Conservation (phyloP, 2,329 filamentous ascomycete genomes). For the Cucurbitaria berberidis region DNA sequence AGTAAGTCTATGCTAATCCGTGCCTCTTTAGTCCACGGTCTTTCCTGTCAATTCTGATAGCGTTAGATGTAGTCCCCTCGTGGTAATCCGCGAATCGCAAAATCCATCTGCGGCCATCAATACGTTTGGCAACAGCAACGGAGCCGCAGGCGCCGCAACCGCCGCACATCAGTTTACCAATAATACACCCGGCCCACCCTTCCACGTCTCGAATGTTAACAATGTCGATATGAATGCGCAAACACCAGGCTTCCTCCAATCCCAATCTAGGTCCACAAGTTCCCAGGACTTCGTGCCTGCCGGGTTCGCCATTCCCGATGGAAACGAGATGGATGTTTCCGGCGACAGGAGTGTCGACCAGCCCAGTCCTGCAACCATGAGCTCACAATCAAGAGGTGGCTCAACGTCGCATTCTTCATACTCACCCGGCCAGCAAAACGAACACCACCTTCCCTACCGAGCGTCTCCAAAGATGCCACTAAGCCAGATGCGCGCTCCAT, state of each 20-base stretch:
- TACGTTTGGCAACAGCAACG: constrained; percentile 30
- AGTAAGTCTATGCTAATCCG: constrained; percentile 24
- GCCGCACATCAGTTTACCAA: constrained; percentile 15
- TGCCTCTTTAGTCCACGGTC: constrained; percentile 13
- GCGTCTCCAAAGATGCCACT: constrained; percentile 29
- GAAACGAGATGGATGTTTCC: constrained; percentile 47
- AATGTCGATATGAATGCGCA: constrained; percentile 33
- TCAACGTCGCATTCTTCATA: constrained; percentile 47
- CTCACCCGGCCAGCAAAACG: constrained; percentile 36
- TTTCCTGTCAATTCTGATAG: constrained; percentile 35
- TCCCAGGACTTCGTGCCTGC: constrained; percentile 10
- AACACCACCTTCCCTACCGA: constrained; percentile 38
- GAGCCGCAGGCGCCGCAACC: neutral
- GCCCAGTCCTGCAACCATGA: constrained; percentile 42
- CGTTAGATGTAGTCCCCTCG: constrained; percentile 40
- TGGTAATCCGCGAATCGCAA: constrained; percentile 45
- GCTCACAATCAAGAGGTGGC: constrained; percentile 38
- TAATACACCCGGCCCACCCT: constrained; percentile 26
- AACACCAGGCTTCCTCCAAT: constrained; percentile 16
- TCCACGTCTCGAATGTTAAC: constrained; percentile 27
- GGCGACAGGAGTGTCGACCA: constrained; percentile 37
- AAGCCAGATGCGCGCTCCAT: constrained; percentile 2
- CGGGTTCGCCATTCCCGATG: constrained; percentile 25
- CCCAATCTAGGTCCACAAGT: constrained; percentile 2
- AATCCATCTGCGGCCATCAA: constrained; percentile 31